Conservation (phyloP, 2,329 filamentous ascomycete species). For the Colletotrichum gloeosporioides region DNA sequence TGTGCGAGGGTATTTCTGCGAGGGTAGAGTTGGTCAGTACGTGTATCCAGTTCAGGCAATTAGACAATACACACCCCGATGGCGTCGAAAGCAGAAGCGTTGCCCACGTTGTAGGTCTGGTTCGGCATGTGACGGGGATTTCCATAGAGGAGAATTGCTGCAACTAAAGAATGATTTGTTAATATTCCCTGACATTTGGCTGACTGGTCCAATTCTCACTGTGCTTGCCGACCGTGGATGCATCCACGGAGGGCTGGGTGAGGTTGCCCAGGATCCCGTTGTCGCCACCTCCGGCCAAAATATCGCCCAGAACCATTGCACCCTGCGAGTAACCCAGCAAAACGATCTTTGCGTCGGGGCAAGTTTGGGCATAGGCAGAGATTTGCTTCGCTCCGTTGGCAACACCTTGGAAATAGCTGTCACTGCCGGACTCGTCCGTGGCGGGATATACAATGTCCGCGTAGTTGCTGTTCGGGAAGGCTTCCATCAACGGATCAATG, state of each 20-base stretch:
- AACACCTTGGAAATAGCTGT: neutral
- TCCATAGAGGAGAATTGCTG: neutral
- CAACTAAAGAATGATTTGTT: neutral
- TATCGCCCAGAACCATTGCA: neutral
- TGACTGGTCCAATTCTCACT: neutral
- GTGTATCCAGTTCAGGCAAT: neutral
- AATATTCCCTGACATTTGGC: fast-evolving
- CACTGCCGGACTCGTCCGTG: neutral
- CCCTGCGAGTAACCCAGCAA: neutral
- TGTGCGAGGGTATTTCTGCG: neutral
- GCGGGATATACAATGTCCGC: neutral
- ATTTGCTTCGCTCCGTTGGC: neutral
- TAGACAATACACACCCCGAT: neutral
- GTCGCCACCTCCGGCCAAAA: neutral
- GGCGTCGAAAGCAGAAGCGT: neutral
- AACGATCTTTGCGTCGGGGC: neutral
- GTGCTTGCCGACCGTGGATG: neutral
- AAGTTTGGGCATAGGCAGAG: neutral
- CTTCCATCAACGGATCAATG: neutral
- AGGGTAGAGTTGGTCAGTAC: neutral
- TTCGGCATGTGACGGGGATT: neutral
- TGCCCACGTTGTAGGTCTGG: neutral
- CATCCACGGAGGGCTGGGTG: neutral
- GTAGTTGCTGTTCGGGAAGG: neutral
- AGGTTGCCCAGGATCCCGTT: neutral